Evolutionary conservation across 345 rosid genomes (phyloP), one percentile per base, ranked within the genome.

Genomic region (Melaleuca alternifolia): DNA sequence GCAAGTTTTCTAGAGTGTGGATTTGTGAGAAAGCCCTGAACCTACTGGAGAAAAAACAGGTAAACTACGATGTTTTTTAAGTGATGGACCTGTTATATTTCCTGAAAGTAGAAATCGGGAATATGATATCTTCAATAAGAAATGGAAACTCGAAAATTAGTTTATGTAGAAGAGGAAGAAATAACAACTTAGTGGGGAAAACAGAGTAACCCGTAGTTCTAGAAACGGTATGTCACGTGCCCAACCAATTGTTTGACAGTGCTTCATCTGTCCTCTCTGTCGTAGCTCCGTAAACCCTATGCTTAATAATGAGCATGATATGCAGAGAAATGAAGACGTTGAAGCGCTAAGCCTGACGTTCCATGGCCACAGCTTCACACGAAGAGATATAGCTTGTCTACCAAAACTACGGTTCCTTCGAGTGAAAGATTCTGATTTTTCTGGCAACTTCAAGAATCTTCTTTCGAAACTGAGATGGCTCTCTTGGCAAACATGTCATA

Each of bases 11-110:
- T 59, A 59, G 71, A 33, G 3, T n/a, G 18, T 59, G 71, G 71
- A n/a, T 12, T 1, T 2, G 0, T n/a, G 71, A 59, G 16, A 2
- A n/a, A 12, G 71, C 37, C 18, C 0, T 59, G 2, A 1, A 59
- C 2, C 71, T 59, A 13, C 4, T 59, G 0, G 1, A n/a, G 18
- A n/a, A 18, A 6, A 3, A n/a, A 13, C 9, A n/a, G 71, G 71
- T 59, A 61, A n/a, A n/a, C 4, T 59, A 12, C n/a, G 33, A 59
- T 59, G 8, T n/a, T 59, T 59, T 59, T 26, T 6, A 26, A 51
- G 13, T 51, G 6, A 12, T 51, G 1, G 13, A 12, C 53, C 13
- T 1, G 53, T 51, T 51, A 12, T 51, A 0, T 51, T 51, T 51
- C 18, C 6, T 51, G 41, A 41, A 51, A 51, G 53, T 51, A 14